Conservation (phyloP, 2,329 filamentous ascomycete genomes). For the Talaromyces sp. region DNA sequence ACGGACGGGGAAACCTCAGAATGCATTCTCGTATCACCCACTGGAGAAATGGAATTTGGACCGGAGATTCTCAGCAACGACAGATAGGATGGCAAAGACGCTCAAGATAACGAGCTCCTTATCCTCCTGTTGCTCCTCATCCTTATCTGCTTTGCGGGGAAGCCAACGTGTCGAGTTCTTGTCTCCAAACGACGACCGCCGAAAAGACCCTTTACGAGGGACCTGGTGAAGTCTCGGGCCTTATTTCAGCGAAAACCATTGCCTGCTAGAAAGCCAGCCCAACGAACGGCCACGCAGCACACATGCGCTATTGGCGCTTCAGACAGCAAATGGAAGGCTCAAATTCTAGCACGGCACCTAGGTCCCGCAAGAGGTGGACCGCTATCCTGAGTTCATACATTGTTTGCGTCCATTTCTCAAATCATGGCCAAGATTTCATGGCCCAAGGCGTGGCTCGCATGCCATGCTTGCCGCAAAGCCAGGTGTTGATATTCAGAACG, state of each 20-base stretch:
- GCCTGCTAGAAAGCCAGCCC: too few species aligned
- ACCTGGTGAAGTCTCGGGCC: too few species aligned
- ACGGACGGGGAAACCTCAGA: too few species aligned
- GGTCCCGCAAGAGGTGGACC: background rate
- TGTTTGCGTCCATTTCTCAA: background rate
- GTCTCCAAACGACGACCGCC: background rate
- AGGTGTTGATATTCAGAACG: too few species aligned
- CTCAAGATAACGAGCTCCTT: too few species aligned
- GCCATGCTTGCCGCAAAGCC: too few species aligned
- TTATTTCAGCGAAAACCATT: too few species aligned
- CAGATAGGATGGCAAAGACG: too few species aligned
- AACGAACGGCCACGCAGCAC: constrained; percentile 55
- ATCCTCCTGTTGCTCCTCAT: too few species aligned
- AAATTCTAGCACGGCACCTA: background rate
- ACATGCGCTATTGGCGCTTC: constrained; percentile 58
- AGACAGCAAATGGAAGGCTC: constrained; percentile 53
- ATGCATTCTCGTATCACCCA: background rate
- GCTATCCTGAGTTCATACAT: background rate
- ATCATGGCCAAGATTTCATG: background rate
- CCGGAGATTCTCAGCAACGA: background rate
- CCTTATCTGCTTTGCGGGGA: too few species aligned
- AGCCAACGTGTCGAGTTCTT: background rate
- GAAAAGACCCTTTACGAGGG: background rate
- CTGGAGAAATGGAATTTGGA: background rate
- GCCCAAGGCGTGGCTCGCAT: too few species aligned